Conservation (phyloP, 768 basidiomycete genomes). For the Pholiota microspora region DNA sequence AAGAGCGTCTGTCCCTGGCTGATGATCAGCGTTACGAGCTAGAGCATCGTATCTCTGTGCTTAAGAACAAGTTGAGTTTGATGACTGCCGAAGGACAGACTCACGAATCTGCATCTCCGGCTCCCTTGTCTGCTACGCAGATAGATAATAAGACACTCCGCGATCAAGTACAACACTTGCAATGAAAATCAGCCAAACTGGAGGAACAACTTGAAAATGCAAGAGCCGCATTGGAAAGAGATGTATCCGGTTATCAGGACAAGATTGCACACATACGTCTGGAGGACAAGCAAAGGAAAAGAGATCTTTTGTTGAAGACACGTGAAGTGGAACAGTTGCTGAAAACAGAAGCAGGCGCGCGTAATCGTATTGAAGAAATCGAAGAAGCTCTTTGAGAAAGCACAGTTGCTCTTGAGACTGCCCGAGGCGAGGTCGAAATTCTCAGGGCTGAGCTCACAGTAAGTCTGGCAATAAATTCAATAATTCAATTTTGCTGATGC, state of each 20-base stretch:
- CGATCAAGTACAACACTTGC: slow-evolving; percentile 88
- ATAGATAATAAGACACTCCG: slow-evolving; percentile 94
- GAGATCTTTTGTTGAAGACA: slow-evolving; percentile 66
- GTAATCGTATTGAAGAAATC: slow-evolving; percentile 74
- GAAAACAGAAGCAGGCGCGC: slow-evolving; percentile 60
- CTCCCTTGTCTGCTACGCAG: slow-evolving; percentile 68
- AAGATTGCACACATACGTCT: slow-evolving; percentile 68
- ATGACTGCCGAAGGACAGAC: slow-evolving; percentile 27
- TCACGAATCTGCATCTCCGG: slow-evolving; percentile 24
- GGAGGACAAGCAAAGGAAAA: slow-evolving; percentile 67
- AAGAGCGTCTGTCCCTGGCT: slow-evolving; percentile 74
- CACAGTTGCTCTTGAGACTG: slow-evolving; percentile 82
- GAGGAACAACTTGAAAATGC: slow-evolving; percentile 88
- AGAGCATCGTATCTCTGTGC: slow-evolving; percentile 56
- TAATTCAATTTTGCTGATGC: not conserved
- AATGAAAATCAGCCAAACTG: slow-evolving; percentile 67
- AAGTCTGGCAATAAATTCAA: slow-evolving; percentile 25
- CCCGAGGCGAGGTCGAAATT: slow-evolving; percentile 86
- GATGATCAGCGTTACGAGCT: slow-evolving; percentile 77
- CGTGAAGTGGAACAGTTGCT: slow-evolving; percentile 62
- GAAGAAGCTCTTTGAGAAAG: slow-evolving; percentile 90
- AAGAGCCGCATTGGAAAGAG: slow-evolving; percentile 65
- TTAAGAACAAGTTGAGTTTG: slow-evolving; percentile 44
- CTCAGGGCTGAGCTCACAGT: slow-evolving; percentile 73
- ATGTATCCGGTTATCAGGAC: slow-evolving; percentile 62